Evolutionary conservation across 2,329 filamentous ascomycete species (phyloP), one percentile per base, ranked within the genome.

Genomic region (Exophiala calicioides): DNA sequence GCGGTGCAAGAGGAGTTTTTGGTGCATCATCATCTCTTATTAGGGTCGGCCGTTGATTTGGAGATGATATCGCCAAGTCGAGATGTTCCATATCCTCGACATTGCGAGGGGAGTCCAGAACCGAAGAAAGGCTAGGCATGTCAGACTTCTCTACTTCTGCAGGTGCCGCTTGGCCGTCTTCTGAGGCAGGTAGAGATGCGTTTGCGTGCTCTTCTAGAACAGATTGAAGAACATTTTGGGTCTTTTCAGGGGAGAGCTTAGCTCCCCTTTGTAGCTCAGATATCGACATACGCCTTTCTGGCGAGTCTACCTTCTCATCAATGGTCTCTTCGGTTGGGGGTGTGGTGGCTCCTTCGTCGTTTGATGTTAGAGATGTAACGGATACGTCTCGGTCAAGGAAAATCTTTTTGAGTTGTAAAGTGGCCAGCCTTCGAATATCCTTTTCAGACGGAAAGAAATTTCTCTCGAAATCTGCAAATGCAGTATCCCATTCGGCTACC

Each of bases 391-490:
- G 86, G 64, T 97, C 90, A 5, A 91, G 81, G 63, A 98, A 98
- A 65, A 98, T 88, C 65, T 94, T 95, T 64, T 88, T 91, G 47
- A 98, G 74, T 64, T 98, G 94, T 52, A 96, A 78, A 48, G 91
- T 89, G 9, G 93, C 95, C 51, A 98, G 74, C 60, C 93, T 84
- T 53, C 90, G 81, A 61, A 98, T 95, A 69, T 98, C 93, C 62
- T 95, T 97, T 66, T 98, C 94, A 0, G 91, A 84, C 0, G 86
- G 91, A 60, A 98, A 85, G 69, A 91, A 98, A 59, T 95, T 87
- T 32, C 84, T 81, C 64, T 98, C 94, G 50, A 98, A 97, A 44
- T 93, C 86, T 45, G 82, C 78, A 69, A 98, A 98, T 0, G 82
- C 82, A 18, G 85, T 82, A 62, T 98, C 94, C 93, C 93, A 98